Evolutionary conservation across 306 rosid genomes (phyloP).

Genomic region (Vigna nakashimae): DNA sequence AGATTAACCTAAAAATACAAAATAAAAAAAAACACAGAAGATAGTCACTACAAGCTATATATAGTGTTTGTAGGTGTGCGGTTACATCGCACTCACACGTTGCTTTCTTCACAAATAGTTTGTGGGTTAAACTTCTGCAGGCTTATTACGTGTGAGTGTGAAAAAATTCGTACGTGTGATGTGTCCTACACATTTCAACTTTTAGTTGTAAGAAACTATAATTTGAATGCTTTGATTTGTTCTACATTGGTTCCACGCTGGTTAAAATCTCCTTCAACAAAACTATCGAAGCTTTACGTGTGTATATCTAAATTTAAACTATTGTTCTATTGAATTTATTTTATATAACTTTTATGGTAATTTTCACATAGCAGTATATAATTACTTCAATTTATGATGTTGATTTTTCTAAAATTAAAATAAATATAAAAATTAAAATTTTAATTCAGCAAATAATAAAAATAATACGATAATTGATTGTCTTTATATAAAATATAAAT

Average conservation of each 20-base stretch:
- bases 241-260: constrained; percentile 10
- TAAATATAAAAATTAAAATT: too few relatives aligned
- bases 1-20: too few relatives aligned
- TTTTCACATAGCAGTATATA: too few relatives aligned
- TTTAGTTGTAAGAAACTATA: background rate
- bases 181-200: constrained; percentile 27
- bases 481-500: too few relatives aligned
- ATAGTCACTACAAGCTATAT: background rate
- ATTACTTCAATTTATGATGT: too few relatives aligned
- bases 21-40: background rate
- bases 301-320: too few relatives aligned
- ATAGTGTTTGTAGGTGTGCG: constrained; percentile 27
- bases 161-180: background rate
- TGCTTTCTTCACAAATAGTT: constrained; percentile 48
- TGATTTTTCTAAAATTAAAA: too few relatives aligned
- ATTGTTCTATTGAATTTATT: too few relatives aligned
- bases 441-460: too few relatives aligned
- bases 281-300: background rate
- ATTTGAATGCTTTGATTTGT: constrained; percentile 14
- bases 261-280: background rate
- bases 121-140: constrained; percentile 47
- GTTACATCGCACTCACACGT: constrained; percentile 42
- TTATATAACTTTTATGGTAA: too few relatives aligned
- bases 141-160: constrained; percentile 37
- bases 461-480: too few relatives aligned